A percentile compares a stretch with the other conserved stretches of the same genome.
Evolutionary conservation across 78 protist genomes (phyloP).

Genomic region (Chrysochromulina parva): DNA sequence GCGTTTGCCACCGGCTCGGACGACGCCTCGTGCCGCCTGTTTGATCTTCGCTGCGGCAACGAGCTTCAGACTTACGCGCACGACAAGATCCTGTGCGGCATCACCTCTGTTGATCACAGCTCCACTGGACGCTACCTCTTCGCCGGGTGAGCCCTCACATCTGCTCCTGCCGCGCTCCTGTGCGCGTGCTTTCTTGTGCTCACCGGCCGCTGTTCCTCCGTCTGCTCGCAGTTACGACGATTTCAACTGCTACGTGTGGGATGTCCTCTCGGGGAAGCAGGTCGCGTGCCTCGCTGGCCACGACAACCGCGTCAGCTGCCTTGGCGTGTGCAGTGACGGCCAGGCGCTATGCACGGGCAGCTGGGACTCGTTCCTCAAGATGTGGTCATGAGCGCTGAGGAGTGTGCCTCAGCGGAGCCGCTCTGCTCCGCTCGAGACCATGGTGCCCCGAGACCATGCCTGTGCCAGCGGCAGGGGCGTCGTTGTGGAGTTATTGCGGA

Average conservation of each 20-base stretch:
- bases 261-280: slow-evolving; percentile 83
- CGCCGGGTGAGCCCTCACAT: too few species aligned
- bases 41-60: slow-evolving; percentile 93
- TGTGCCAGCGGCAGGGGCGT: too few species aligned
- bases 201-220: too few species aligned
- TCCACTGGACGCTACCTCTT: slow-evolving; percentile 21
- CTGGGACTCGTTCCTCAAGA: slow-evolving; percentile 88
- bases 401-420: too few species aligned
- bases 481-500: too few species aligned
- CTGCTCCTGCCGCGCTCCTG: too few species aligned
- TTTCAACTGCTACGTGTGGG: slow-evolving; percentile 92
- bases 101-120: slow-evolving; percentile 88
- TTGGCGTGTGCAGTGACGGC: slow-evolving; percentile 91
- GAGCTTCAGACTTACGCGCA: slow-evolving; percentile 80
- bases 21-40: slow-evolving; percentile 91
- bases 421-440: too few species aligned
- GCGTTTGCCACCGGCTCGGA: slow-evolving; percentile 82
- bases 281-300: slow-evolving; percentile 81
- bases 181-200: too few species aligned
- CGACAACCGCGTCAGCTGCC: slow-evolving; percentile 92
- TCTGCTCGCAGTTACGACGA: too few species aligned
- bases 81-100: slow-evolving; percentile 85
- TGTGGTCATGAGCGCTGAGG: too few species aligned
- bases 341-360: slow-evolving; percentile 94
- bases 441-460: too few species aligned